Conservation (phyloP, 352 stramenopile genomes). For the Phytopythium litorale region DNA sequence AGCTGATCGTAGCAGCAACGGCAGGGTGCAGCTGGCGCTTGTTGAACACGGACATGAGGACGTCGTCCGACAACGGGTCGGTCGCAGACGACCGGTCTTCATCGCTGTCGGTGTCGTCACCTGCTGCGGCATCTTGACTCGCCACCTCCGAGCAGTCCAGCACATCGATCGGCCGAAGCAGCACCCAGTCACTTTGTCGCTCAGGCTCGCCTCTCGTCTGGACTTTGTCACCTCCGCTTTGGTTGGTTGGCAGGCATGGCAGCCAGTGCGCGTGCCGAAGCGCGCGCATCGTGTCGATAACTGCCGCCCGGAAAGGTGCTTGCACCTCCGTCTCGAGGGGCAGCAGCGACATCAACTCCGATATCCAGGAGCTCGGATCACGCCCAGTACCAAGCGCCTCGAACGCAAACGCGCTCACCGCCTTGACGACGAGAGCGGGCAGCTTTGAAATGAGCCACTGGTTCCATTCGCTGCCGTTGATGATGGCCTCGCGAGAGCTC, state of each 20-base stretch:
- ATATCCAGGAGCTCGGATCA: not conserved
- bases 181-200: not conserved
- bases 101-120: slow-evolving; percentile 10
- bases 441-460: slow-evolving; percentile 81
- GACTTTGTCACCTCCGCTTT: slow-evolving; percentile 15
- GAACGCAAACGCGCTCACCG: slow-evolving; percentile 14
- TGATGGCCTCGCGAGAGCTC: slow-evolving; percentile 81
- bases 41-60: slow-evolving; percentile 27
- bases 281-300: slow-evolving; percentile 55
- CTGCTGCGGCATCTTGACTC: not conserved
- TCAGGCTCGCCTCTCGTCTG: not conserved
- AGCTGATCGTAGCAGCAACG: slow-evolving; percentile 32
- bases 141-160: slow-evolving; percentile 35
- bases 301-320: slow-evolving; percentile 56
- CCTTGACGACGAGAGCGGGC: slow-evolving; percentile 39
- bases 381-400: slow-evolving; percentile 2
- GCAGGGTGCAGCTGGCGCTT: slow-evolving; percentile 51
- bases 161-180: slow-evolving; percentile 21
- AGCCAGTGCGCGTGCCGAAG: slow-evolving; percentile 53
- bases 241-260: slow-evolving; percentile 3
- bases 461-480: slow-evolving; percentile 84
- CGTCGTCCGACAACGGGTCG: slow-evolving; percentile 15
- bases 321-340: slow-evolving; percentile 73
- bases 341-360: slow-evolving; percentile 37
- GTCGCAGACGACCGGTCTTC: slow-evolving; percentile 2